Percentiles rank a stretch among this genome's conserved stretches.
Conservation (phyloP, 208 protist genomes). For the Wallacemonas rigidus region DNA sequence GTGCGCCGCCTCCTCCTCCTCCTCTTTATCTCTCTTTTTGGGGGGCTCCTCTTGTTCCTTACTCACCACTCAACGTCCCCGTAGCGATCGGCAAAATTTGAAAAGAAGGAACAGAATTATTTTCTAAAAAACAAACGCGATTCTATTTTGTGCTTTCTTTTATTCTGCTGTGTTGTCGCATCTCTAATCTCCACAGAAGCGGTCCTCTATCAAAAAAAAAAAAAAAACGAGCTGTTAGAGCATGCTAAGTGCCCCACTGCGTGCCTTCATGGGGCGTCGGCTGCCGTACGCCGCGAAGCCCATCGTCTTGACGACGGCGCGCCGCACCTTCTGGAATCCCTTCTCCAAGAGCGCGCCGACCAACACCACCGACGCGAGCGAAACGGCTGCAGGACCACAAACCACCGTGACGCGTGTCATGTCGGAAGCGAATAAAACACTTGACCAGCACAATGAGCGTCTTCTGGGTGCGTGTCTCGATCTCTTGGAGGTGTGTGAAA, state of each 20-base stretch:
- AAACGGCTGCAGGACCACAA: neutral
- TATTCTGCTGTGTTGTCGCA: too few species aligned
- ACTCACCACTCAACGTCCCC: too few species aligned
- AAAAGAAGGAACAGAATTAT: too few species aligned
- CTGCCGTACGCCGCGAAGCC: neutral
- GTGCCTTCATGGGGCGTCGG: neutral
- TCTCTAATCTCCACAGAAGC: neutral
- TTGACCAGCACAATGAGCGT: conserved; percentile 65
- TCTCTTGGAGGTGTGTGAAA: conserved; percentile 54
- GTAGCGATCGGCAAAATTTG: too few species aligned
- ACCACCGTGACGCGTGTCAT: conserved; percentile 26
- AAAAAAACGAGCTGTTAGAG: neutral
- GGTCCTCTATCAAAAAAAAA: neutral
- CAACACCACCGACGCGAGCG: neutral
- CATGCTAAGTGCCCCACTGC: conserved; percentile 2
- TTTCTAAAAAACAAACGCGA: too few species aligned
- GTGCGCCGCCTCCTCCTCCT: too few species aligned
- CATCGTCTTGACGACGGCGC: neutral
- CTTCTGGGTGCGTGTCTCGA: conserved; percentile 73
- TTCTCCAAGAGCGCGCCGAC: conserved; percentile 27
- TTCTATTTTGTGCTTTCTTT: too few species aligned
- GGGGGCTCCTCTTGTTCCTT: too few species aligned
- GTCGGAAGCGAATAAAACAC: conserved; percentile 42
- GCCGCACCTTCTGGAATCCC: conserved; percentile 49
- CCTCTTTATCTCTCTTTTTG: too few species aligned